These are phyloP conservation scores for Hylodesmum podocarpum DNA, from an alignment of 306 rosid species.

Conservation along the genomic window DNA sequence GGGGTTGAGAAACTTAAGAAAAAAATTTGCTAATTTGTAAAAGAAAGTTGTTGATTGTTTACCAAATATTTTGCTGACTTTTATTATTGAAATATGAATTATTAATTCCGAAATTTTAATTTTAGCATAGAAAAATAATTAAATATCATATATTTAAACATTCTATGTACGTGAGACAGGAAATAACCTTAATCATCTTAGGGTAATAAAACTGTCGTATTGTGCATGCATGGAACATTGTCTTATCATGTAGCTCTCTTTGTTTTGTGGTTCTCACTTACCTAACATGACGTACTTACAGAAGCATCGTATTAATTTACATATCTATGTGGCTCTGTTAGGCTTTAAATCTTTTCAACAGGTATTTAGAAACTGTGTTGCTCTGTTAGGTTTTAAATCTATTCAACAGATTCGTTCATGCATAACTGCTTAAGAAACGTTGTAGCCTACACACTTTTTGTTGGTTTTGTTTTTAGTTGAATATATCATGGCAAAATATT, in stretches of 20 bases:
- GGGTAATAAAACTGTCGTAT: no score
- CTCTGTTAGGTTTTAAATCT: conserved; percentile 1
- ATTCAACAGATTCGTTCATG: background rate
- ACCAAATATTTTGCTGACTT: no score
- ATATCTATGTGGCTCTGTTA: background rate
- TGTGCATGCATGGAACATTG: background rate
- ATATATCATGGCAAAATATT: no score
- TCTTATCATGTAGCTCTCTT: background rate
- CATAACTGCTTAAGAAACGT: background rate
- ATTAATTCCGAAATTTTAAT: no score
- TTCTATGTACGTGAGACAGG: no score
- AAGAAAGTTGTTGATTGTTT: no score
- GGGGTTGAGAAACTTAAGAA: no score
- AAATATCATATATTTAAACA: no score
- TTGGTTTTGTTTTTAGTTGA: background rate
- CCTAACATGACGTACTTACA: background rate
- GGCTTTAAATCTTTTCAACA: conserved; percentile 1
- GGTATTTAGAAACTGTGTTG: background rate
- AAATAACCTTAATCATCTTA: no score
- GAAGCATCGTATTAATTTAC: background rate
- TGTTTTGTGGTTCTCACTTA: background rate
- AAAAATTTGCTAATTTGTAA: no score
- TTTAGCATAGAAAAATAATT: no score
- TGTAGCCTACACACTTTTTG: background rate
- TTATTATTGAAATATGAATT: no score